phyloP scores from a whole-genome alignment of 75 land plant species.

The Cryptomeria japonica region DNA sequence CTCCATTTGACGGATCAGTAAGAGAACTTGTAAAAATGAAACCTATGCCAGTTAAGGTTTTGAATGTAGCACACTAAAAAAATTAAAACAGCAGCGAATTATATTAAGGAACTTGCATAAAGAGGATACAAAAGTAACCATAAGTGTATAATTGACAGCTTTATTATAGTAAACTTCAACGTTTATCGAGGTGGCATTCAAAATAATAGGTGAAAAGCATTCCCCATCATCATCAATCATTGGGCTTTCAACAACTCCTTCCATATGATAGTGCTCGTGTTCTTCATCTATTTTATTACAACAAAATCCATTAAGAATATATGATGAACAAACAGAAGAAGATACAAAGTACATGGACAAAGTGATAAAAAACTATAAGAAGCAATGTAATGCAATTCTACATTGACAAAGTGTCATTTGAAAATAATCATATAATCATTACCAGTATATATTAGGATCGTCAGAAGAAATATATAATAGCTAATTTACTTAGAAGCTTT shows the following conservation, averaged over 20 bases:
- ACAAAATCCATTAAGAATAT: not conserved
- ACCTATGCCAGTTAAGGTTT: constrained; percentile 64
- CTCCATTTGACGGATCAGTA: constrained; percentile 95
- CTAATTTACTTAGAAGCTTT: not conserved
- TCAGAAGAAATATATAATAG: not conserved
- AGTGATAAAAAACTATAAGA: not conserved
- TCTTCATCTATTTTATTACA: constrained; percentile 49
- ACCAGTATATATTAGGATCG: not conserved
- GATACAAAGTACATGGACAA: not conserved
- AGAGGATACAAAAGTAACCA: constrained; percentile 99
- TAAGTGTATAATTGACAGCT: constrained; percentile 95
- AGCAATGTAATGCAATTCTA: not conserved
- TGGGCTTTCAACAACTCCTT: constrained; percentile 88
- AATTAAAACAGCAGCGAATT: not conserved
- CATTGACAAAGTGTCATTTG: not conserved
- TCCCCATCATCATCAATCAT: constrained; percentile 79
- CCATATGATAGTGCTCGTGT: constrained; percentile 73
- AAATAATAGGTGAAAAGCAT: constrained; percentile 75
- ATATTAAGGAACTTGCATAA: not conserved
- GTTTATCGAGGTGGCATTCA: constrained; percentile 95
- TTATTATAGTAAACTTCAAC: constrained; percentile 93
- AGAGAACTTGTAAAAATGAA: constrained; percentile 92
- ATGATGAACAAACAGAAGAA: not conserved
- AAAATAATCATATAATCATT: not conserved
- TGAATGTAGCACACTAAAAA: not conserved